phyloP scores from a whole-genome alignment of 2,329 filamentous ascomycete species.

The Colletotrichum chrysophilum region DNA sequence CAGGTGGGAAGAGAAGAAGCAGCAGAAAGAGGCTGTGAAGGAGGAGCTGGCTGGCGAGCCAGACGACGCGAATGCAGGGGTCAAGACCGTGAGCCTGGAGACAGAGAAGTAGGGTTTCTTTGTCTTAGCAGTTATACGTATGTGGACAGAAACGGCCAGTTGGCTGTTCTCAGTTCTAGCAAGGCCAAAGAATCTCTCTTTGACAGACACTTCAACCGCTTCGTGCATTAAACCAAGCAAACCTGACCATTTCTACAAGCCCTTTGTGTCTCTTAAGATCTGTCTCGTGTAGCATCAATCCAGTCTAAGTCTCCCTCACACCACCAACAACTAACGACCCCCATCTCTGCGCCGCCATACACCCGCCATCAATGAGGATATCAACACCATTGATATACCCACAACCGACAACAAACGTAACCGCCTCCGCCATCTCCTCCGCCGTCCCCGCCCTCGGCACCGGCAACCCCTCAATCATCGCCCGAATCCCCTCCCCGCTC shows the following conservation, averaged over 20 bases:
- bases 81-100: background rate
- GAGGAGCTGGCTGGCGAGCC: background rate
- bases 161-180: background rate
- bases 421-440: slow-evolving; percentile 2
- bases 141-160: background rate
- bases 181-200: background rate
- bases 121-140: background rate
- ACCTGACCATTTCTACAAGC: background rate
- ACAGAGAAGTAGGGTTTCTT: background rate
- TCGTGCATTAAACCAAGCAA: background rate
- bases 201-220: background rate
- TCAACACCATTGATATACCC: background rate
- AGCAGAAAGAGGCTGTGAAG: slow-evolving; percentile 2
- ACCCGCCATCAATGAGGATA: background rate
- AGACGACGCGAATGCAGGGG: background rate
- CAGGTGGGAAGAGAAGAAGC: slow-evolving; percentile 4
- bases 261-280: background rate
- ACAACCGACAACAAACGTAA: background rate
- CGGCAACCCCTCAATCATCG: background rate
- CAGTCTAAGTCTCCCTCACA: background rate
- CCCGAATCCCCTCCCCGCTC: background rate
- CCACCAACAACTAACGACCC: background rate
- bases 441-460: background rate
- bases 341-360: background rate
- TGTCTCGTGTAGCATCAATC: background rate